A percentile compares a stretch with the other conserved stretches of the same genome.
These are phyloP conservation scores for Colletotrichum sp. DNA, from an alignment of 2,329 filamentous ascomycete genomes.

Conservation along the genomic window DNA sequence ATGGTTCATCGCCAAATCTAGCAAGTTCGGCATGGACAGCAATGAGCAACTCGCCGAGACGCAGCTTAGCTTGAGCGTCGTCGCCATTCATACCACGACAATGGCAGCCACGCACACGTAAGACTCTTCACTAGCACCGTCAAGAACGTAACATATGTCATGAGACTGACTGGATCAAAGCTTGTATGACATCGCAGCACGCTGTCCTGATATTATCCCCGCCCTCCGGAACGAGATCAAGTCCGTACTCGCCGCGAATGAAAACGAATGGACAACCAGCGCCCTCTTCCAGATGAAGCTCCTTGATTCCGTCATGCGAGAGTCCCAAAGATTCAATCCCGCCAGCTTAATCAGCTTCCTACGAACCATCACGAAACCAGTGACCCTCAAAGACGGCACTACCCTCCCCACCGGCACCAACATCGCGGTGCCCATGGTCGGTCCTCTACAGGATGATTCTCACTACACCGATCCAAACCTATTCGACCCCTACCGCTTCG, in stretches of 20 bases:
- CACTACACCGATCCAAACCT: constrained; percentile 34
- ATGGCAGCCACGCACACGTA: background rate
- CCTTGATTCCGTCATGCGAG: constrained; percentile 43
- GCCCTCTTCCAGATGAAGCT: constrained; percentile 54
- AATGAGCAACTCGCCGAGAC: constrained; percentile 32
- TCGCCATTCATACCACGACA: constrained; percentile 56
- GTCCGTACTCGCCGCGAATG: background rate
- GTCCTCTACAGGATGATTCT: constrained; percentile 38
- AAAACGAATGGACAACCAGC: constrained; percentile 45
- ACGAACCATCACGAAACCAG: constrained; percentile 52
- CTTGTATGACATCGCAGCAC: background rate
- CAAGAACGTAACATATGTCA: too few relatives aligned
- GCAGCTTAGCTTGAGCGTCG: constrained; percentile 49
- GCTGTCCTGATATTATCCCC: background rate
- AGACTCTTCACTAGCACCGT: background rate
- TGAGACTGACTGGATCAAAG: background rate
- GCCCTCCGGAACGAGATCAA: background rate
- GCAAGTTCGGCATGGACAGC: background rate
- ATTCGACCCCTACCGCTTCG: background rate
- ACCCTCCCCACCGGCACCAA: constrained; percentile 46
- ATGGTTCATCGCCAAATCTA: background rate
- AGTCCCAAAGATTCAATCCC: constrained; percentile 37
- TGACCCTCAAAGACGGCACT: constrained; percentile 59
- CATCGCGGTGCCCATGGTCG: constrained; percentile 45
- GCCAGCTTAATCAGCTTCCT: constrained; percentile 42